These are phyloP conservation scores for Paxillus involutus DNA, from an alignment of 768 basidiomycete species.

Conservation along the genomic window DNA sequence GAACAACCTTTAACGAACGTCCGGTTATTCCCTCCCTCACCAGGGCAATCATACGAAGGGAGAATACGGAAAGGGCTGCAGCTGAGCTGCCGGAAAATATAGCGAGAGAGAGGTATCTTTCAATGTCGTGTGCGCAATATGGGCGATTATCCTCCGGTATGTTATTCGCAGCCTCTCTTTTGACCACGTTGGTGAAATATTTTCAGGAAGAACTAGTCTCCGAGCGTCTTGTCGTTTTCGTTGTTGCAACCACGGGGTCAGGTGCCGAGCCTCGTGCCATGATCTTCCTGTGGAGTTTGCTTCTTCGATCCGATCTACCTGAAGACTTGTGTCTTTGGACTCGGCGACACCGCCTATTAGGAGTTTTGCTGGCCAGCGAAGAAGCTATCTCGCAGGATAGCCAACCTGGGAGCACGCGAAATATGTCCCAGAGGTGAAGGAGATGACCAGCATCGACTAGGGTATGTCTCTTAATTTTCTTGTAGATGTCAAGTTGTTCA, in stretches of 20 bases:
- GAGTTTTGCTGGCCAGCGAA: constrained; percentile 94
- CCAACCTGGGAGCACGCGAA: constrained; percentile 67
- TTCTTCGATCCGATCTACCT: constrained; percentile 77
- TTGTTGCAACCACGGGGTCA: constrained; percentile 83
- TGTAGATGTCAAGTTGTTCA: not conserved
- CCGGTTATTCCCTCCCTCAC: too few relatives aligned
- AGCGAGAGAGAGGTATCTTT: constrained; percentile 61
- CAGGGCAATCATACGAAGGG: too few relatives aligned
- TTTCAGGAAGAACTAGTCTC: constrained; percentile 64
- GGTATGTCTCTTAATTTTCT: constrained; percentile 45
- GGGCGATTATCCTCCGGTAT: constrained; percentile 31
- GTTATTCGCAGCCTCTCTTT: not conserved
- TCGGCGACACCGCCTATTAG: constrained; percentile 86
- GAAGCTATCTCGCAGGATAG: constrained; percentile 65
- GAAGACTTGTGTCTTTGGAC: constrained; percentile 74
- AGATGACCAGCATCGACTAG: constrained; percentile 82
- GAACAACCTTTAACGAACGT: too few relatives aligned
- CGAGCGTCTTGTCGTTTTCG: constrained; percentile 69
- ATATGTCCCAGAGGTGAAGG: constrained; percentile 73
- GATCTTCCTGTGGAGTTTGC: constrained; percentile 72
- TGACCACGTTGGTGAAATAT: not conserved
- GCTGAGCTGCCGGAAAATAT: constrained; percentile 28
- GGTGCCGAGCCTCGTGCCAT: constrained; percentile 80
- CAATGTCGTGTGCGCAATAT: constrained; percentile 38
- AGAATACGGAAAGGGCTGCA: too few relatives aligned